Percentiles rank a stretch among this genome's conserved stretches.
Conservation (phyloP, 352 stramenopile genomes). For the Pythium angustatum region DNA sequence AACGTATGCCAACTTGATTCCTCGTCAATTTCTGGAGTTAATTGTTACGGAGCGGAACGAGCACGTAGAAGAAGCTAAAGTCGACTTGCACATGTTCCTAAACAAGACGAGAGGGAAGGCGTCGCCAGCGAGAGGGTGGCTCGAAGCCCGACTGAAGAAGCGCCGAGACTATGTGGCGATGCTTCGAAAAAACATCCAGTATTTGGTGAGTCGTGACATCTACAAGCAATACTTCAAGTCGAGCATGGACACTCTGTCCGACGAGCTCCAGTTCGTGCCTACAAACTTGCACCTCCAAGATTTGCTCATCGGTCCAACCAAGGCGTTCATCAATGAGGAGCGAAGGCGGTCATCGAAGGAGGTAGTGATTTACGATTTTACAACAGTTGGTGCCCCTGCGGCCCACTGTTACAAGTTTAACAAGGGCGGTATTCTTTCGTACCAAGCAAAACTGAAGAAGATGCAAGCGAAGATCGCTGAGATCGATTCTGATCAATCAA, state of each 20-base stretch:
- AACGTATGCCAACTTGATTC: conserved; percentile 75
- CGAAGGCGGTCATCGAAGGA: conserved; percentile 75
- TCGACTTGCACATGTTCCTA: conserved; percentile 80
- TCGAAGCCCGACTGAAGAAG: conserved; percentile 75
- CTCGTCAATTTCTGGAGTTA: conserved; percentile 78
- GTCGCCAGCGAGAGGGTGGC: conserved; percentile 72
- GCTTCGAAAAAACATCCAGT: conserved; percentile 84
- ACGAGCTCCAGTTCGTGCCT: conserved; percentile 80
- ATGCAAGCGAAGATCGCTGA: conserved; percentile 74
- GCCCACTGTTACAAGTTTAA: conserved; percentile 89
- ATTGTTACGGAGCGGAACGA: conserved; percentile 78
- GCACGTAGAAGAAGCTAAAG: conserved; percentile 72
- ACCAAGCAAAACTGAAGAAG: conserved; percentile 78
- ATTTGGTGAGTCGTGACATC: conserved; percentile 84
- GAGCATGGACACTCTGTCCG: conserved; percentile 84
- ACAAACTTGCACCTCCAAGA: conserved; percentile 90
- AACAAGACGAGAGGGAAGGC: conserved; percentile 86
- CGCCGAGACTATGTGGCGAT: conserved; percentile 83
- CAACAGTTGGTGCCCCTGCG: conserved; percentile 76
- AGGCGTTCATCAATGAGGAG: conserved; percentile 86
- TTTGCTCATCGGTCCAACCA: conserved; percentile 77
- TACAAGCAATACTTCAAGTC: conserved; percentile 90
- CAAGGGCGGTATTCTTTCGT: conserved; percentile 82
- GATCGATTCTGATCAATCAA: conserved; percentile 66
- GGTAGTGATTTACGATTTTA: conserved; percentile 84